A percentile compares a stretch with the other conserved stretches of the same genome.
These are phyloP conservation scores for Acanthochlamys bracteata DNA, from an alignment of 106 monocot species.

Conservation along the genomic window DNA sequence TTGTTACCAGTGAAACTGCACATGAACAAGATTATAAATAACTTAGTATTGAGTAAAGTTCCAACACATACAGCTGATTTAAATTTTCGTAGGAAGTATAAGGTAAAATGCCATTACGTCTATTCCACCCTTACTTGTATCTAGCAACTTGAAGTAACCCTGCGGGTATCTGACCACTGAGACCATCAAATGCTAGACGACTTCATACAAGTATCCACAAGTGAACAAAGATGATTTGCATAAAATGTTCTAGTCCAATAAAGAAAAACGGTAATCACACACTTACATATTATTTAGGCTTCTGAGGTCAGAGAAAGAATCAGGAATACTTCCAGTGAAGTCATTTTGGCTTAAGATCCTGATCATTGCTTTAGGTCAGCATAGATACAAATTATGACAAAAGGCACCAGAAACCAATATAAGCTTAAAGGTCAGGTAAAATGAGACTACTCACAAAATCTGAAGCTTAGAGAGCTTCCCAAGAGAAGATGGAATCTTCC, in stretches of 20 bases:
- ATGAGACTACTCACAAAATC: constrained; percentile 51
- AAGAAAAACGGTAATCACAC: background rate
- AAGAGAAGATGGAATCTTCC: constrained; percentile 71
- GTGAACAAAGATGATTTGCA: no score
- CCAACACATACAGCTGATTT: background rate
- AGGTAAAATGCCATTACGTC: no score
- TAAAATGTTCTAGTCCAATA: background rate
- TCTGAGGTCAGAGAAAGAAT: constrained; percentile 52
- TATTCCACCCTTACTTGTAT: constrained; percentile 66
- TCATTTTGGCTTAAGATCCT: constrained; percentile 81
- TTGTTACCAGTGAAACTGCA: constrained; percentile 82
- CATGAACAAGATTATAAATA: background rate
- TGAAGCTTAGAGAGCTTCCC: constrained; percentile 81
- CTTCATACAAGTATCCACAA: constrained; percentile 23
- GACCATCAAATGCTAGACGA: constrained; percentile 52
- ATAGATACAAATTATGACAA: background rate
- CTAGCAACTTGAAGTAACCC: constrained; percentile 45
- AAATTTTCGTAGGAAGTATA: no score
- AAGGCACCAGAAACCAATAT: background rate
- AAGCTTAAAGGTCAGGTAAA: background rate
- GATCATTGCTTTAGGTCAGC: constrained; percentile 1
- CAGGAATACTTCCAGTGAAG: constrained; percentile 70
- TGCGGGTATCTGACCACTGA: constrained; percentile 63
- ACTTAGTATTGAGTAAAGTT: background rate
- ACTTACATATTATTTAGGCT: constrained; percentile 70